Evolutionary conservation across 2,329 filamentous ascomycete genomes (phyloP).

Genomic region (Cladobotryum protrusum): DNA sequence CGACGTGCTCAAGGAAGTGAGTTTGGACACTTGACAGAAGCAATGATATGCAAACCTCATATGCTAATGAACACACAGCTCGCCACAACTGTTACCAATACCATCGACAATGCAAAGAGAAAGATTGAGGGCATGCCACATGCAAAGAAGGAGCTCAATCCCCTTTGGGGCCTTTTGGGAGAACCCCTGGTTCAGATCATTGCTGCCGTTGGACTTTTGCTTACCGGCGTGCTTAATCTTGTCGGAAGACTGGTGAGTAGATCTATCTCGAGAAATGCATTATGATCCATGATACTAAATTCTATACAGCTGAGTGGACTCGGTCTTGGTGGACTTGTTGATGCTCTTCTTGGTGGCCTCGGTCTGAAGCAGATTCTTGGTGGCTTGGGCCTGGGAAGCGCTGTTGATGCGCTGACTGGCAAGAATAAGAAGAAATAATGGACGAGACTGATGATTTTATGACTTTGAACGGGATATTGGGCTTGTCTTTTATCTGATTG

Average conservation of each 20-base stretch:
- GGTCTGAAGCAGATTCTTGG: constrained; percentile 71
- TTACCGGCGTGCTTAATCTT: constrained; percentile 76
- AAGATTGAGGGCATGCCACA: constrained; percentile 88
- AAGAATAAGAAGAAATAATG: constrained; percentile 33
- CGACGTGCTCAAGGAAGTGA: constrained; percentile 70
- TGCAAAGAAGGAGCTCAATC: constrained; percentile 91
- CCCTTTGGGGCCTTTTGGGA: constrained; percentile 73
- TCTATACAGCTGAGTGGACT: constrained; percentile 58
- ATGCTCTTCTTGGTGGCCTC: constrained; percentile 69
- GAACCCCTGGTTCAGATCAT: constrained; percentile 92
- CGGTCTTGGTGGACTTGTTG: constrained; percentile 74
- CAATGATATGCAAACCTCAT: no score
- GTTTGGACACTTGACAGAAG: constrained; percentile 12
- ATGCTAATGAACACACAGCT: constrained; percentile 38
- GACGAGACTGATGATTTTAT: neutral
- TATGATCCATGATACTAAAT: neutral
- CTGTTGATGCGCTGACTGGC: constrained; percentile 38
- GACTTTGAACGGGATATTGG: no score
- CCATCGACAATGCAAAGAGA: constrained; percentile 82
- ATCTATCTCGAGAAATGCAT: no score
- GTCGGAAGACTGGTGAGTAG: constrained; percentile 63
- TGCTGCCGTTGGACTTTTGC: constrained; percentile 75
- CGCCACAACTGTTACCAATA: constrained; percentile 71
- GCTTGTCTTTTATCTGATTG: no score
- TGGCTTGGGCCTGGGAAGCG: constrained; percentile 58